A percentile compares a stretch with the other conserved stretches of the same genome.
phyloP scores from a whole-genome alignment of 768 basidiomycete genomes.

The Harrya chromipes region DNA sequence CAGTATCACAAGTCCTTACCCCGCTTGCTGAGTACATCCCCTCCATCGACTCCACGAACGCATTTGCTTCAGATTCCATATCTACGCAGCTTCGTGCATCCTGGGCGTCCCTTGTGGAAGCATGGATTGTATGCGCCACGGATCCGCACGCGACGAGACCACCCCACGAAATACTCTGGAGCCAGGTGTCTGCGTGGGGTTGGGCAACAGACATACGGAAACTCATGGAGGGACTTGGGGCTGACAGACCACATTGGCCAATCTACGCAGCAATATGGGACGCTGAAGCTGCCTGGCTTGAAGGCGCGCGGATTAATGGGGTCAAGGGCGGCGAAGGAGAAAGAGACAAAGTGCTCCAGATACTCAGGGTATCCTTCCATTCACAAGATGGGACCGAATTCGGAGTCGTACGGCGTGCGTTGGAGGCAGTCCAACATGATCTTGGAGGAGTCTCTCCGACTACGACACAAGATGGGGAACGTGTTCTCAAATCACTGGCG shows the following conservation, averaged over 20 bases:
- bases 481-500: conserved; percentile 30
- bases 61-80: background rate
- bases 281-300: conserved; percentile 61
- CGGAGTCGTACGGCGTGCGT: conserved; percentile 34
- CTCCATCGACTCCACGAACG: conserved; percentile 15
- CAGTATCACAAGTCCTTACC: conserved; percentile 54
- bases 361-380: conserved; percentile 39
- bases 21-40: conserved; percentile 46
- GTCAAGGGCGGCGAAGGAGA: conserved; percentile 65
- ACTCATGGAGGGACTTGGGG: conserved; percentile 34
- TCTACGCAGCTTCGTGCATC: conserved; percentile 36
- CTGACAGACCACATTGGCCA: conserved; percentile 21
- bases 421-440: conserved; percentile 33
- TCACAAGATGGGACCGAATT: conserved; percentile 31
- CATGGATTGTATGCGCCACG: conserved; percentile 81
- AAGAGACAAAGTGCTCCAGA: conserved; percentile 38
- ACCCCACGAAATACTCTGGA: conserved; percentile 87
- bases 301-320: conserved; percentile 73
- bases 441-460: conserved; percentile 12
- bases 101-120: conserved; percentile 59
- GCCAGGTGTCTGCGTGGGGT: conserved; percentile 73
- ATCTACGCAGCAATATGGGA: conserved; percentile 39
- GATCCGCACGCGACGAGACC: conserved; percentile 90
- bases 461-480: conserved; percentile 5
- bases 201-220: conserved; percentile 63